phyloP scores from a whole-genome alignment of 202 grass and related monocot species.

The Miscanthus sacchariflorus region DNA sequence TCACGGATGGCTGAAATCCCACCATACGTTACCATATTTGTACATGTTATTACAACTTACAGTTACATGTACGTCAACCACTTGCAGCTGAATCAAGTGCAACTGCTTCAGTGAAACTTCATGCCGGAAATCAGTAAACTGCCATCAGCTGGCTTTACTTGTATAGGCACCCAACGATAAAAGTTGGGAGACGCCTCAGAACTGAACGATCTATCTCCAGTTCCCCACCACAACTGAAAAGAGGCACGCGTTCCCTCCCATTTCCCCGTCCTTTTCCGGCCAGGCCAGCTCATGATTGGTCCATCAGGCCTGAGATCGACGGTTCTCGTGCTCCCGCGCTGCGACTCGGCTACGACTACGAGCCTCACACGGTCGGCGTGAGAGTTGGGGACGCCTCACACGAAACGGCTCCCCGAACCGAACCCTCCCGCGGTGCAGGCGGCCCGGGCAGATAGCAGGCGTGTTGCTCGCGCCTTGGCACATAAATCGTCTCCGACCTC shows the following conservation, averaged over 20 bases:
- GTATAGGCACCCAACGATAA: not conserved
- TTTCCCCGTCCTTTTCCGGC: not conserved
- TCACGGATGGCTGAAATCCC: not conserved
- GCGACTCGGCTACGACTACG: not conserved
- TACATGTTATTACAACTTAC: not conserved
- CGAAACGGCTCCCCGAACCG: conserved; percentile 66
- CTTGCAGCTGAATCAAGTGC: not conserved
- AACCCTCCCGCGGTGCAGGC: conserved; percentile 44
- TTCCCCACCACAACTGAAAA: not conserved
- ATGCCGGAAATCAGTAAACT: not conserved
- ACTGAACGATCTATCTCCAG: not conserved
- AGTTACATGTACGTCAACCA: not conserved
- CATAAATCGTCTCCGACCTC: conserved; percentile 43
- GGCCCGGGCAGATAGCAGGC: conserved; percentile 49
- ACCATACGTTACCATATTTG: not conserved
- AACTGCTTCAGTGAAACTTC: not conserved
- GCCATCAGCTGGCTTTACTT: not conserved
- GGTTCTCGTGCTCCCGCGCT: not conserved
- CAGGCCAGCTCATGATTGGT: conserved; percentile 1
- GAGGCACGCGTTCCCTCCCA: not conserved
- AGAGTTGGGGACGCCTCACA: conserved; percentile 49
- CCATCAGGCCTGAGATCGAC: not conserved
- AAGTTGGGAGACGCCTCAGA: not conserved
- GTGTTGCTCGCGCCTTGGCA: conserved; percentile 46
- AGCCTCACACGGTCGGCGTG: conserved; percentile 63